Conservation (phyloP, 2,329 filamentous ascomycete species). For the Fonsecaea multimorphosa region DNA sequence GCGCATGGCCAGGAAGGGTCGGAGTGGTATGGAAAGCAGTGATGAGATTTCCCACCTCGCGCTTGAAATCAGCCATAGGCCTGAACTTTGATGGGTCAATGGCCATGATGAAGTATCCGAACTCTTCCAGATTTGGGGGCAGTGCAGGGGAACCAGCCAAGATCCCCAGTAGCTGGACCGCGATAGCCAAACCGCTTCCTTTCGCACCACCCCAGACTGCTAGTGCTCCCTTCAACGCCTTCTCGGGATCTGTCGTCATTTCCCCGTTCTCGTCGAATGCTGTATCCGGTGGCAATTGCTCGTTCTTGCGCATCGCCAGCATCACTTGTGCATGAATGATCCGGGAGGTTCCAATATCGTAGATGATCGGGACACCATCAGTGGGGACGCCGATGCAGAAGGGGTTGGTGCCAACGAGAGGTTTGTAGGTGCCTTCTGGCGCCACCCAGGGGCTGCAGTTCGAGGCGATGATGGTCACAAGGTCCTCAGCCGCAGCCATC, state of each 20-base stretch:
- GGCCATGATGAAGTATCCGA: slow-evolving; percentile 28
- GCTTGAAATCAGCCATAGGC: slow-evolving; percentile 31
- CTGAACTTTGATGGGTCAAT: slow-evolving; percentile 28
- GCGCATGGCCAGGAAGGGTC: slow-evolving; percentile 14
- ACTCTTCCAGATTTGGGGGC: slow-evolving; percentile 25
- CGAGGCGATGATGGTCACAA: slow-evolving; percentile 29
- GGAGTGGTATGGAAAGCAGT: slow-evolving; percentile 24
- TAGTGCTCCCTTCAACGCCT: slow-evolving; percentile 27
- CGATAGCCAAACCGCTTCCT: slow-evolving; percentile 30
- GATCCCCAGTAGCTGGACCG: slow-evolving; percentile 28
- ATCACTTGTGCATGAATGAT: slow-evolving; percentile 30
- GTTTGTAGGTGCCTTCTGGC: slow-evolving; percentile 27
- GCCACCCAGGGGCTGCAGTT: slow-evolving; percentile 30
- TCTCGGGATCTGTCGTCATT: slow-evolving; percentile 24
- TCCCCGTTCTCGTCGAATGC: slow-evolving; percentile 27
- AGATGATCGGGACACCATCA: slow-evolving; percentile 24
- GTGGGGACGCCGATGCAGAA: slow-evolving; percentile 32
- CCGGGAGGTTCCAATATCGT: slow-evolving; percentile 30
- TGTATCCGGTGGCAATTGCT: slow-evolving; percentile 25
- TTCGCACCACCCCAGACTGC: slow-evolving; percentile 28
- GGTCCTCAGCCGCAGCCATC: slow-evolving; percentile 26
- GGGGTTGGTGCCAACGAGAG: slow-evolving; percentile 29
- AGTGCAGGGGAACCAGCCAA: slow-evolving; percentile 28
- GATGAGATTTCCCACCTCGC: slow-evolving; percentile 24
- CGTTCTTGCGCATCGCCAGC: slow-evolving; percentile 20